These are phyloP conservation scores for Solanum habrochaites DNA, from an alignment of 257 asterid species.

Conservation along the genomic window DNA sequence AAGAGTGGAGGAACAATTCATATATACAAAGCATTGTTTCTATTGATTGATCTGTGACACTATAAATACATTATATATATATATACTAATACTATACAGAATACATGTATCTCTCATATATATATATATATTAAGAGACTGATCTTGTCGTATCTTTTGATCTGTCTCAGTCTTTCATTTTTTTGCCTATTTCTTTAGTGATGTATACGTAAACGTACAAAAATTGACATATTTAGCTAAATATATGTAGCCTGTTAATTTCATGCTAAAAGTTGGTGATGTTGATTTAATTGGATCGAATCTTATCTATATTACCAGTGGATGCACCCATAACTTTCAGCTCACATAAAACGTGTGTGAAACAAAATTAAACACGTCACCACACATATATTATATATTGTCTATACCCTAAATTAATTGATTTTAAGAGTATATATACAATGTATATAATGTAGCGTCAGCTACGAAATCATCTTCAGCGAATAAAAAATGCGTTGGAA, in stretches of 20 bases:
- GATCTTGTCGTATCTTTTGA: neutral
- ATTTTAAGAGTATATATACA: neutral
- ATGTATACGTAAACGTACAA: neutral
- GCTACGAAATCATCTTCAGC: neutral
- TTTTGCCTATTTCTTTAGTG: neutral
- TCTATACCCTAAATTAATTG: neutral
- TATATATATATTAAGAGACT: neutral
- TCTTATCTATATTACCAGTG: neutral
- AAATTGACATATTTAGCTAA: neutral
- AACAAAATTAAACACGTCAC: neutral
- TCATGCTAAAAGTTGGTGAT: neutral
- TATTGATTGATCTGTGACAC: neutral
- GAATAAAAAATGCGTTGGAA: neutral
- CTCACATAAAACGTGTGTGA: neutral
- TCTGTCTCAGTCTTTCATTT: neutral
- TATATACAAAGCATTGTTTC: neutral
- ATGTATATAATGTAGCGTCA: neutral
- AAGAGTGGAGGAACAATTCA: neutral
- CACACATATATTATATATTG: neutral
- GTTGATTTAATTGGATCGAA: neutral
- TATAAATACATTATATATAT: neutral
- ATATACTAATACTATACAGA: neutral
- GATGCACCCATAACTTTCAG: neutral
- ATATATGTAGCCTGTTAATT: neutral
- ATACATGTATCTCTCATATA: neutral